Evolutionary conservation across 192 early-diverging fungal genomes (phyloP).

Genomic region (Coemansia guatemalensis): DNA sequence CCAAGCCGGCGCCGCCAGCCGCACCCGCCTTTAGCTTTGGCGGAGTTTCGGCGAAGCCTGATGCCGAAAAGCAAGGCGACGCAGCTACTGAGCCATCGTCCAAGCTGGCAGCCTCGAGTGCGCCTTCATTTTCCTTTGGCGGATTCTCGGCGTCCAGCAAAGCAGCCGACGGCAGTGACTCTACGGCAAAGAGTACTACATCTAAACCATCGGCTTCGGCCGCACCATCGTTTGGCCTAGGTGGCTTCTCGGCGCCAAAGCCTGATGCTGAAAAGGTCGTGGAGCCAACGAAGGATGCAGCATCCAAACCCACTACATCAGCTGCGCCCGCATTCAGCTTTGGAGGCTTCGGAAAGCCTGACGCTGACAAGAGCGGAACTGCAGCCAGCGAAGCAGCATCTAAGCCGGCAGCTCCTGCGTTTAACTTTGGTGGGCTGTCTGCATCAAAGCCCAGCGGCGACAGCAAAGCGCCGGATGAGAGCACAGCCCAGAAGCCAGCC

Average conservation of each 20-base stretch:
- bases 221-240: too few species aligned
- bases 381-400: constrained; percentile 3
- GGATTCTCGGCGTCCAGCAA: too few species aligned
- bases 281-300: background rate
- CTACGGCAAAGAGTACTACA: too few species aligned
- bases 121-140: too few species aligned
- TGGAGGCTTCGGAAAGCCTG: constrained; percentile 6
- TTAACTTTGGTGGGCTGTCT: constrained; percentile 9
- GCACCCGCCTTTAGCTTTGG: too few species aligned
- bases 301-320: background rate
- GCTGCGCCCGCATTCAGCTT: constrained; percentile 22
- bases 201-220: too few species aligned
- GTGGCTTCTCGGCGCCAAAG: background rate
- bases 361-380: constrained; percentile 2
- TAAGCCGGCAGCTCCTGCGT: constrained; percentile 9
- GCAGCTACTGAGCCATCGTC: too few species aligned
- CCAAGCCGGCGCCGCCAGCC: too few species aligned
- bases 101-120: too few species aligned
- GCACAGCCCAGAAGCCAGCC: background rate
- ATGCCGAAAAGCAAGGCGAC: too few species aligned
- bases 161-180: too few species aligned
- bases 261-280: background rate
- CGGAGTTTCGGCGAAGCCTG: too few species aligned
- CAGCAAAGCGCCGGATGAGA: background rate
- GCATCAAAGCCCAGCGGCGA: background rate